Percentiles rank a stretch among this genome's conserved stretches.
These are phyloP conservation scores for Epichloe gansuensis DNA, from an alignment of 2,329 filamentous ascomycete species.

Conservation along the genomic window DNA sequence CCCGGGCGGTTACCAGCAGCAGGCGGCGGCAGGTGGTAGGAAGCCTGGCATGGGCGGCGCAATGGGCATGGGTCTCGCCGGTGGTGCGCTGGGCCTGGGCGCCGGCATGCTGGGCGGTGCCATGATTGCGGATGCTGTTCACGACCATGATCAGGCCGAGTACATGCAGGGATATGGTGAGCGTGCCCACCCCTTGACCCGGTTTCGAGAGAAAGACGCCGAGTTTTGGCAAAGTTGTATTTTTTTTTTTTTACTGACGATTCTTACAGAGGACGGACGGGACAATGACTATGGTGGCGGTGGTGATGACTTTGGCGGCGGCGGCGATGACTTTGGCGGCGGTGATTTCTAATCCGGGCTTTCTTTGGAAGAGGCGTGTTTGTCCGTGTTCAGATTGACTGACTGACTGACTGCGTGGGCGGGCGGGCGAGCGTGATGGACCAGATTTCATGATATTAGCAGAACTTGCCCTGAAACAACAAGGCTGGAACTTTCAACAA, in stretches of 20 bases:
- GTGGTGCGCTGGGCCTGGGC: slow-evolving; percentile 67
- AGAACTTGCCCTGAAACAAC: too few species aligned
- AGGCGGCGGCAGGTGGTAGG: slow-evolving; percentile 31
- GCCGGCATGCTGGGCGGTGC: slow-evolving; percentile 72
- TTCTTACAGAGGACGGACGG: slow-evolving; percentile 17
- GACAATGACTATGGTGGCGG: slow-evolving; percentile 10
- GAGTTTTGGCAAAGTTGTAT: background rate
- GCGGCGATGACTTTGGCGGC: slow-evolving; percentile 2
- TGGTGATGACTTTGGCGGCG: slow-evolving; percentile 11
- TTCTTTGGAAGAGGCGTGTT: background rate
- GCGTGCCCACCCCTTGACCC: slow-evolving; percentile 7
- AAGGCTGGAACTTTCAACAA: too few species aligned
- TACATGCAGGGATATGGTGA: slow-evolving; percentile 35
- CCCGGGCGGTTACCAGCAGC: slow-evolving; percentile 18
- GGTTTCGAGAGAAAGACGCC: background rate
- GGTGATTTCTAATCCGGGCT: background rate
- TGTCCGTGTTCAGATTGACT: too few species aligned
- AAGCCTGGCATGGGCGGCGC: slow-evolving; percentile 23
- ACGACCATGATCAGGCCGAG: slow-evolving; percentile 47
- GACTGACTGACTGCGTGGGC: too few species aligned
- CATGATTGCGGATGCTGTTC: slow-evolving; percentile 55
- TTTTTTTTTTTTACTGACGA: background rate
- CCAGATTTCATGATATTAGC: too few species aligned
- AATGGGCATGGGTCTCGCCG: slow-evolving; percentile 49
- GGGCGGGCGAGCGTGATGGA: too few species aligned